Conservation (phyloP, 2,329 filamentous ascomycete genomes). For the Alternaria viburni region DNA sequence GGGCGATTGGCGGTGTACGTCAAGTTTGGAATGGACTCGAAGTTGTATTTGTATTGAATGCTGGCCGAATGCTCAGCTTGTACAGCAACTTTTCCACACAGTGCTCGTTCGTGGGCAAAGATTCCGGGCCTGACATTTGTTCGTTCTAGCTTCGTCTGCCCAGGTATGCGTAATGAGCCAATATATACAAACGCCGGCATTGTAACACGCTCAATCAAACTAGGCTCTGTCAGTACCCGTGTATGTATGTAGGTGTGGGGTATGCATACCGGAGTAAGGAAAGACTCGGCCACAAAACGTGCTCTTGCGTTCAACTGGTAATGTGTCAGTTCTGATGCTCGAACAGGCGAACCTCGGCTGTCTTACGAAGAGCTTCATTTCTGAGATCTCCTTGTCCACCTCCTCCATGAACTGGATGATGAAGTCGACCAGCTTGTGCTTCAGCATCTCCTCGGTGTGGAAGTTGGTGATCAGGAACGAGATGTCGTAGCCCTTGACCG, state of each 20-base stretch:
- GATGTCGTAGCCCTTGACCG: constrained; percentile 98
- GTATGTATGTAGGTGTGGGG: too few species aligned
- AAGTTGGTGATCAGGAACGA: constrained; percentile 99
- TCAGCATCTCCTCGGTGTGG: constrained; percentile 98
- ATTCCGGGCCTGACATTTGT: background rate
- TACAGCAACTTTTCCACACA: constrained; percentile 4
- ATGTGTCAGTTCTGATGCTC: constrained; percentile 36
- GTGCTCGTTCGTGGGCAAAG: constrained; percentile 3
- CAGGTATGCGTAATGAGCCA: background rate
- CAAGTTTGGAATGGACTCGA: background rate
- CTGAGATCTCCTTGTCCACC: constrained; percentile 99
- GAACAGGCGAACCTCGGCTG: background rate
- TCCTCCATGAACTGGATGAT: constrained; percentile 99
- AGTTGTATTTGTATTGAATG: constrained; percentile 16
- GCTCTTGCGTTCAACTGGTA: constrained; percentile 89
- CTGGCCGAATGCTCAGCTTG: constrained; percentile 19
- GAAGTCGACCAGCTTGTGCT: constrained; percentile 98
- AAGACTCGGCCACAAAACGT: constrained; percentile 97
- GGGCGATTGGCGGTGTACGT: background rate
- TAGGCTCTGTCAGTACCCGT: constrained; percentile 8
- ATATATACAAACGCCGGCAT: constrained; percentile 17
- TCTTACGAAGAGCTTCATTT: constrained; percentile 99
- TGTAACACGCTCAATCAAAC: constrained; percentile 33
- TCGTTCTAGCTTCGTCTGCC: constrained; percentile 5
- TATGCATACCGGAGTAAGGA: constrained; percentile 81